Base-by-base conservation (phyloP, 106 monocot genomes). In the Dactylorhiza incarnata region DNA sequence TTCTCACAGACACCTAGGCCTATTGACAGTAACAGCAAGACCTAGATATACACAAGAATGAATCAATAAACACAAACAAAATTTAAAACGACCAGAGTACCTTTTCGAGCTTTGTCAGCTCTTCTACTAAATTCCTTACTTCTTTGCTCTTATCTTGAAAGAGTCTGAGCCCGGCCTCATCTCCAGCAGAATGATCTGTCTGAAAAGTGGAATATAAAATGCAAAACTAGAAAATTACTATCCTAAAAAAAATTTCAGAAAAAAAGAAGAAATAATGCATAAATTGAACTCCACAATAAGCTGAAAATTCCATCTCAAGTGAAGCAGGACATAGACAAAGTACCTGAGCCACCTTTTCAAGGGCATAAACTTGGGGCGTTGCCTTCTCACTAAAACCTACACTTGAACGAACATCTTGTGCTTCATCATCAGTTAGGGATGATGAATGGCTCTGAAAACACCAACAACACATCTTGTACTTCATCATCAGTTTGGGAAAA, bases 91-190 rank as follows among this genome's bases (percentile, higher is more conserved):
- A 44, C 49, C 69, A 12, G 49, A 10, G 44, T 47, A 91, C 96
- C 86, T 88, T 94, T 85, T 94, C 87, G 78, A 99, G 82, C 77
- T 91, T 87, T 24, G 68, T 85, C 75, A 96, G 85, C 69, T 93
- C 93, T 17, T 89, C 82, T 53, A 93, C 90, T 29, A 85, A 87
- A 85, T 86, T 77, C 59, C 87, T 82, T 14, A 89, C 89, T 89
- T 99, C 91, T 78, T 87, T 99, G 4, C 86, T 84, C 91, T 87
- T 91, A 23, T 26, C 89, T 76, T 91, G 87, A 84, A 91, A 94
- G 3, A 94, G 66, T 50, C 75, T 84, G 80, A 20, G 44, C 49
- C 68, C 78, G 9, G 87, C 82, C 14, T 68, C 86, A 80, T 95
- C 87, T 49, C 75, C 73, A 74, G 44, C 56, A 45, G 82, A 82